These are phyloP conservation scores for Gracilariopsis chorda DNA, from an alignment of 23 red algal species.

Conservation along the genomic window DNA sequence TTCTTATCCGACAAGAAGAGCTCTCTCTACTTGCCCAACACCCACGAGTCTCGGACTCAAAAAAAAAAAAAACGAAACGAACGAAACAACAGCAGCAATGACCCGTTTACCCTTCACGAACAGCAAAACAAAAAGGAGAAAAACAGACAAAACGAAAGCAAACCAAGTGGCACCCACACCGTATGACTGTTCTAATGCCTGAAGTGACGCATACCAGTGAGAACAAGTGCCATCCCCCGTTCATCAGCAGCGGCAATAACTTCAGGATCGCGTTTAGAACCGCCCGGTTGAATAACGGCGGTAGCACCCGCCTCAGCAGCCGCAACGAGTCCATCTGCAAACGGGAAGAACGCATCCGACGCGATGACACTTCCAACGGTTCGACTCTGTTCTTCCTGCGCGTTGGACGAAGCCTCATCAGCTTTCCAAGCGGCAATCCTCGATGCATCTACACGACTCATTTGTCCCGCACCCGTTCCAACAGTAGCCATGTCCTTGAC, in stretches of 20 bases:
- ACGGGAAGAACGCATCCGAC: slow-evolving; percentile 98
- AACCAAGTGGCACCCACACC: no score
- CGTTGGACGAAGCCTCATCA: slow-evolving; percentile 64
- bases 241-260: slow-evolving; percentile 96
- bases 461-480: slow-evolving; percentile 95
- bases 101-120: no score
- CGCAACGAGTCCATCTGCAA: slow-evolving; percentile 85
- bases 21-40: no score
- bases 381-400: slow-evolving; percentile 79
- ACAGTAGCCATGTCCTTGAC: slow-evolving; percentile 77
- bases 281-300: slow-evolving; percentile 96
- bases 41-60: no score
- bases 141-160: no score
- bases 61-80: no score
- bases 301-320: slow-evolving; percentile 89
- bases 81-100: no score
- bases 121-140: no score
- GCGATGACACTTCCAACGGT: slow-evolving; percentile 81
- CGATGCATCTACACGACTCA: slow-evolving; percentile 98
- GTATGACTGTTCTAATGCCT: no score
- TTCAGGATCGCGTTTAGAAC: slow-evolving; percentile 94
- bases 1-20: no score
- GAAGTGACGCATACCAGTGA: slow-evolving; percentile 95
- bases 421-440: slow-evolving; percentile 97
- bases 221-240: slow-evolving; percentile 82